A percentile compares a stretch with the other conserved stretches of the same genome.
phyloP scores from a whole-genome alignment of 2,329 filamentous ascomycete species.

The Fusarium staphyleae region DNA sequence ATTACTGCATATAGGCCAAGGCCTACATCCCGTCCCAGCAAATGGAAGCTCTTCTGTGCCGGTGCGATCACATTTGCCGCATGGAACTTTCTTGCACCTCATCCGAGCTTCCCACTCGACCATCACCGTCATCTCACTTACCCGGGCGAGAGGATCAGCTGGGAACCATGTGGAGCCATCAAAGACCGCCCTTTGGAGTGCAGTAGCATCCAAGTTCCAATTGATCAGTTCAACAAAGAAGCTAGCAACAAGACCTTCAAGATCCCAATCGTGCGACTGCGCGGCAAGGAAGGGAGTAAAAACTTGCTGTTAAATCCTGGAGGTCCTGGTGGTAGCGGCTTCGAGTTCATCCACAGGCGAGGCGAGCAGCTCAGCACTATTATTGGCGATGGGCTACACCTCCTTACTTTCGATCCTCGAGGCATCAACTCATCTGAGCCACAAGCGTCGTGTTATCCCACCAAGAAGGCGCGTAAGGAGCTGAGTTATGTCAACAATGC shows the following conservation, averaged over 20 bases:
- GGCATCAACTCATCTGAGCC: conserved; percentile 48
- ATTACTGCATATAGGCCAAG: neutral
- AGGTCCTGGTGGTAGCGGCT: conserved; percentile 55
- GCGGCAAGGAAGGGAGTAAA: conserved; percentile 51
- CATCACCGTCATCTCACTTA: conserved; percentile 10
- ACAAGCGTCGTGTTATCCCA: conserved; percentile 50
- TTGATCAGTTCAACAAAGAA: conserved; percentile 53
- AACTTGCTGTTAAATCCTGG: conserved; percentile 57
- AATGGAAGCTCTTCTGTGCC: conserved; percentile 24
- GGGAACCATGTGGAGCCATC: conserved; percentile 50
- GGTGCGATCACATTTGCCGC: conserved; percentile 11
- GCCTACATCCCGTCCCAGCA: neutral
- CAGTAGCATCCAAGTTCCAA: conserved; percentile 52
- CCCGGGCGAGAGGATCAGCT: conserved; percentile 36
- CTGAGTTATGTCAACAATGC: conserved; percentile 35
- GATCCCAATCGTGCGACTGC: conserved; percentile 54
- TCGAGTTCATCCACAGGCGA: conserved; percentile 45
- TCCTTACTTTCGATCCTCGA: conserved; percentile 57
- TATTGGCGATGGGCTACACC: conserved; percentile 53
- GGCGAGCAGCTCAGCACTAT: conserved; percentile 48
- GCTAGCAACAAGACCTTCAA: conserved; percentile 50
- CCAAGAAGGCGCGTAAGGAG: conserved; percentile 42
- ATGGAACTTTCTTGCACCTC: conserved; percentile 16
- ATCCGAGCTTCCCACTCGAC: conserved; percentile 12
- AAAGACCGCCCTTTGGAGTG: conserved; percentile 51